These are phyloP conservation scores for Colletotrichum eleusines DNA, from an alignment of 2,329 filamentous ascomycete species.

Conservation along the genomic window DNA sequence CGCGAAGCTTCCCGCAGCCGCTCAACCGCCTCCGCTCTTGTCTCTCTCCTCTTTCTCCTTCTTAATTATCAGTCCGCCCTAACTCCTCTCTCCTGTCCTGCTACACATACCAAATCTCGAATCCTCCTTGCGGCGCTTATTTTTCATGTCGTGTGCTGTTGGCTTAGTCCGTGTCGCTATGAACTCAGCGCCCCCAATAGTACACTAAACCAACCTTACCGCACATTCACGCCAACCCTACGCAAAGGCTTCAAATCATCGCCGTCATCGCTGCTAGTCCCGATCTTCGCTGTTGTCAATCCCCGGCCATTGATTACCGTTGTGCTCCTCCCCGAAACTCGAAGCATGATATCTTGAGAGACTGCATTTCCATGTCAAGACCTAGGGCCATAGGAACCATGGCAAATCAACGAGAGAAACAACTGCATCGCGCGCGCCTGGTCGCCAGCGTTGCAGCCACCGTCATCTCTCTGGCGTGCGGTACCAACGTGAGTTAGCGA, in stretches of 20 bases:
- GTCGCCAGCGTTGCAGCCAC: constrained; percentile 89
- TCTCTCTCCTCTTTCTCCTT: not conserved
- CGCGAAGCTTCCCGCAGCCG: constrained; percentile 14
- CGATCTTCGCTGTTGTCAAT: not conserved
- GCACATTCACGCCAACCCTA: not conserved
- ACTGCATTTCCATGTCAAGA: not conserved
- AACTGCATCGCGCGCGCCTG: constrained; percentile 74
- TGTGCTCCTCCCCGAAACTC: not conserved
- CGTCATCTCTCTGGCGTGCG: constrained; percentile 86
- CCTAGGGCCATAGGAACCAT: constrained; percentile 22
- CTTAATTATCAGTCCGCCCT: not conserved
- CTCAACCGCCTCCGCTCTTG: not conserved
- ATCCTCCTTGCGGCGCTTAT: not conserved
- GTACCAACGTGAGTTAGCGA: constrained; percentile 80
- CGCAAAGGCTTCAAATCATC: not conserved
- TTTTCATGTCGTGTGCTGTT: constrained; percentile 20
- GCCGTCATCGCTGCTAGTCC: constrained; percentile 22
- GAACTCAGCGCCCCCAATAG: constrained; percentile 32
- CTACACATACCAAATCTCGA: not conserved
- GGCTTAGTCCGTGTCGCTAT: constrained; percentile 27
- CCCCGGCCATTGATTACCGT: not conserved
- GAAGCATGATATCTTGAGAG: constrained; percentile 33
- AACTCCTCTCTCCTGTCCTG: not conserved
- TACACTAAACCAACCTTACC: constrained; percentile 23
- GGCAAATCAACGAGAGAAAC: constrained; percentile 53